Percentiles rank a stretch among this genome's conserved stretches.
Conservation (phyloP, 495 filamentous ascomycete species). For the Lasiosphaeriaceae sp. region DNA sequence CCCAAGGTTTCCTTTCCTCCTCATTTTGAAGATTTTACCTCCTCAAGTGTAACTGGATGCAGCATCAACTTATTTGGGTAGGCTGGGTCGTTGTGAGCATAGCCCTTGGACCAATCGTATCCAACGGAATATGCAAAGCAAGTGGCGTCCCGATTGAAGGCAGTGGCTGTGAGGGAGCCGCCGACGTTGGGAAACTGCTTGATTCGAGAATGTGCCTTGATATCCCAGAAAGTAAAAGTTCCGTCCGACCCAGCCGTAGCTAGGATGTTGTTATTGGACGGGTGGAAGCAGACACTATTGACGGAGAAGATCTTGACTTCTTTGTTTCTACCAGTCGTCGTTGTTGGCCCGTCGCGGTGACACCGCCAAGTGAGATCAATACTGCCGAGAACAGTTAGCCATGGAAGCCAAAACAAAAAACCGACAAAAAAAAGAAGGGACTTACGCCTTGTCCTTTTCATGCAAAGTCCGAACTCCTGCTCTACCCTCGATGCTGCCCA, state of each 20-base stretch:
- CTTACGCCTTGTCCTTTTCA: conserved; percentile 72
- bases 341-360: conserved; percentile 66
- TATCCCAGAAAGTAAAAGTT: conserved; percentile 89
- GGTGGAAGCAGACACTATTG: conserved; percentile 87
- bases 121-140: conserved; percentile 89
- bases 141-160: conserved; percentile 70
- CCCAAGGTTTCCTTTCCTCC: conserved; percentile 3
- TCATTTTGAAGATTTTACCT: conserved; percentile 41
- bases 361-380: conserved; percentile 89
- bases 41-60: conserved; percentile 35
- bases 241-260: conserved; percentile 86
- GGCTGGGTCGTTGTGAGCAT: conserved; percentile 63
- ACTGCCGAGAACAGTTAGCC: not conserved
- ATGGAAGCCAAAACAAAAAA: not conserved
- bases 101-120: conserved; percentile 95
- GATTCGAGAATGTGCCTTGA: conserved; percentile 78
- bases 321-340: conserved; percentile 37
- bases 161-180: conserved; percentile 72
- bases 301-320: conserved; percentile 77
- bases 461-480: conserved; percentile 88
- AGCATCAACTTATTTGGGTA: conserved; percentile 82
- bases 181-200: conserved; percentile 85
- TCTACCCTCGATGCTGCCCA: conserved; percentile 85
- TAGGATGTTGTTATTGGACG: conserved; percentile 74
- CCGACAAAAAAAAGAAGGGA: conserved; percentile 6